Evolutionary conservation across 176 grass and related monocot genomes (phyloP).

Genomic region (Oryza rufipogon): DNA sequence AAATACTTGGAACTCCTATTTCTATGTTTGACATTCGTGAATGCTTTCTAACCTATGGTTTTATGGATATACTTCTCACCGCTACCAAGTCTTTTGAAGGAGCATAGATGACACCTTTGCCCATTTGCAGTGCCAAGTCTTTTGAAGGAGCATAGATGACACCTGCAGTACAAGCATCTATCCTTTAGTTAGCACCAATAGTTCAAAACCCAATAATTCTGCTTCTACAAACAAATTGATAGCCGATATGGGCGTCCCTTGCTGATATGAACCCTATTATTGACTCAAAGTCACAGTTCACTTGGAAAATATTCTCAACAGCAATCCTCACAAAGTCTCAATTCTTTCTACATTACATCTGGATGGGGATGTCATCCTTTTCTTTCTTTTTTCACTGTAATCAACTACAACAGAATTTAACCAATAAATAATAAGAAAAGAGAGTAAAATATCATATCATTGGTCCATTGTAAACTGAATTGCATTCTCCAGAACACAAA

Average conservation of each 20-base stretch:
- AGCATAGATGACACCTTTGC: background rate
- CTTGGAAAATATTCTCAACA: constrained; percentile 33
- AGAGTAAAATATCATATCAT: constrained; percentile 48
- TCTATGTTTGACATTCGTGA: too few relatives aligned
- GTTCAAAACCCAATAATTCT: background rate
- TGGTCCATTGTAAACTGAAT: constrained; percentile 48
- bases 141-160: background rate
- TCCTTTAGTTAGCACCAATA: background rate
- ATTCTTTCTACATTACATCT: constrained; percentile 59
- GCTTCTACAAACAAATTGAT: background rate
- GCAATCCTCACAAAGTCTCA: constrained; percentile 23
- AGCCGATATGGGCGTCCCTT: background rate
- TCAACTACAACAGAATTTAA: constrained; percentile 49
- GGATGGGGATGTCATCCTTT: constrained; percentile 9
- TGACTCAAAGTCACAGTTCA: constrained; percentile 23
- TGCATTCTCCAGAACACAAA: constrained; percentile 26
- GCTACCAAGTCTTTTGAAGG: too few relatives aligned
- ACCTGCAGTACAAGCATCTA: background rate
- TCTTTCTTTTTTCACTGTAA: constrained; percentile 44
- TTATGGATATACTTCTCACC: too few relatives aligned
- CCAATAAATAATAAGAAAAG: constrained; percentile 52
- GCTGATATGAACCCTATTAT: constrained; percentile 17
- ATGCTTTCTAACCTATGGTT: too few relatives aligned
- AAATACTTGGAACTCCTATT: too few relatives aligned
- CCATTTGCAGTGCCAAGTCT: too few relatives aligned